Evolutionary conservation across 805 yeast genomes (phyloP).

Genomic region (Lipomyces mesembrius): DNA sequence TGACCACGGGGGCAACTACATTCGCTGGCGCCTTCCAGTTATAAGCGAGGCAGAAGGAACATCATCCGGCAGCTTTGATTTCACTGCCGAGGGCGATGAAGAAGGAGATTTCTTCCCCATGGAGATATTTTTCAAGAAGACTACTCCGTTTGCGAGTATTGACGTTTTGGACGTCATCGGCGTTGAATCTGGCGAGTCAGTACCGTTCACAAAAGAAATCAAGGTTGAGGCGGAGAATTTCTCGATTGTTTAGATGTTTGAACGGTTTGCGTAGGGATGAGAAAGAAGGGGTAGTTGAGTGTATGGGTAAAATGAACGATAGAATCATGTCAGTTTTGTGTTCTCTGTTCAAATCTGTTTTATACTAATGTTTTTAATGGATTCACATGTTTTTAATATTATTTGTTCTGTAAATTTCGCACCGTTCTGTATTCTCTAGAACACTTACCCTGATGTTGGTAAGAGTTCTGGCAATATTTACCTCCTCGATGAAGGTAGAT

Average conservation of each 20-base stretch:
- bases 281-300: neutral
- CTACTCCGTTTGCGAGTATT: conserved; percentile 66
- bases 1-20: conserved; percentile 68
- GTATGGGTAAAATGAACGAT: neutral
- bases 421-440: too few species aligned
- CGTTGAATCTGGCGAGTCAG: conserved; percentile 53
- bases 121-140: conserved; percentile 62
- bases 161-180: conserved; percentile 63
- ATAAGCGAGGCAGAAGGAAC: conserved; percentile 55
- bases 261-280: neutral
- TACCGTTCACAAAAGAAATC: conserved; percentile 69
- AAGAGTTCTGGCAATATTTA: too few species aligned
- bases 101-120: conserved; percentile 92
- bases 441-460: too few species aligned
- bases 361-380: neutral
- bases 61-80: conserved; percentile 75
- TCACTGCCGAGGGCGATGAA: conserved; percentile 69
- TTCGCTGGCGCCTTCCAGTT: conserved; percentile 64
- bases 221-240: conserved; percentile 48
- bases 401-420: too few species aligned
- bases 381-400: neutral
- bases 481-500: too few species aligned
- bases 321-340: neutral
- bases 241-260: conserved; percentile 19
- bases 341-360: neutral